Evolutionary conservation across 257 asterid species (phyloP).

Genomic region (Apocynum venetum): DNA sequence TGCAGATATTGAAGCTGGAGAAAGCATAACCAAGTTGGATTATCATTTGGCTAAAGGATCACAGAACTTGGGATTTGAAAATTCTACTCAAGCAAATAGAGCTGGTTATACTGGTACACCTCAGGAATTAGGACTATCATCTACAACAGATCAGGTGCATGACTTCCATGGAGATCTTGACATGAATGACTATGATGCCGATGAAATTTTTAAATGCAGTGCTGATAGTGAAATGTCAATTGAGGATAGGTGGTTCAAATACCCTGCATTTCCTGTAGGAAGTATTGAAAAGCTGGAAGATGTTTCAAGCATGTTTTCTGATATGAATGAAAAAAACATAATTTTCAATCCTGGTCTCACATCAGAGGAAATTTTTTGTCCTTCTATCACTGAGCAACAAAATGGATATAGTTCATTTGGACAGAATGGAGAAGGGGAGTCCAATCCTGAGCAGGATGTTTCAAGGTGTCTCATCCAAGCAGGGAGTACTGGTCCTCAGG

Average conservation of each 20-base stretch:
- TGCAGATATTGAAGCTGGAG: conserved; percentile 72
- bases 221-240: conserved; percentile 31
- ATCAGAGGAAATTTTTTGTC: conserved; percentile 26
- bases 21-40: conserved; percentile 58
- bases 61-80: conserved; percentile 46
- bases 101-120: conserved; percentile 32
- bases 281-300: conserved; percentile 52
- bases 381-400: conserved; percentile 34
- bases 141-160: conserved; percentile 35
- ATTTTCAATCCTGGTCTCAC: conserved; percentile 27
- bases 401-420: conserved; percentile 22
- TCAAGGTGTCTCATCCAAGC: conserved; percentile 21
- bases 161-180: conserved; percentile 37
- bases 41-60: conserved; percentile 55
- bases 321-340: conserved; percentile 36
- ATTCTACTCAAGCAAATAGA: conserved; percentile 35
- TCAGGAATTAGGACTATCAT: conserved; percentile 53
- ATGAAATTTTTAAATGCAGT: conserved; percentile 32
- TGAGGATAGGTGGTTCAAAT: conserved; percentile 42
- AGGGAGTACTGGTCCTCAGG: conserved; percentile 25
- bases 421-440: conserved; percentile 25
- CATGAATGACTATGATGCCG: conserved; percentile 30
- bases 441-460: conserved; percentile 25
- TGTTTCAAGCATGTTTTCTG: conserved; percentile 47
- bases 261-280: conserved; percentile 36